Evolutionary conservation across 2,329 filamentous ascomycete species (phyloP), one percentile per base, ranked within the genome.

Genomic region (Parascedosporium putredinis): DNA sequence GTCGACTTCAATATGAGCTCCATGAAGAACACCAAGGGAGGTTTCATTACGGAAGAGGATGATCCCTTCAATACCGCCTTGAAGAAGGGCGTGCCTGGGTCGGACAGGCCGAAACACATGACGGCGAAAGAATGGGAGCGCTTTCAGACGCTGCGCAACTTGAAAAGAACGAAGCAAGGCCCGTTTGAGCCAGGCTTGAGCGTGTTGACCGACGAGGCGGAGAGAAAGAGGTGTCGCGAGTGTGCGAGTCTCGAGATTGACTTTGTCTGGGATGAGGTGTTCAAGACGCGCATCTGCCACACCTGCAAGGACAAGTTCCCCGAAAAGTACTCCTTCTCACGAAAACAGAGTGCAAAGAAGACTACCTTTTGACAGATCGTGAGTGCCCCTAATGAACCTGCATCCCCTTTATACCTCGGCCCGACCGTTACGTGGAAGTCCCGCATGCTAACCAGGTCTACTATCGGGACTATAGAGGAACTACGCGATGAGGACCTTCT

Each of bases 1-100:
- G 90, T 98, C 60, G 93, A 98, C 62, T 97, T 96, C 69, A 93
- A 98, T 65, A 93, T 98, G 68, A 91, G 86, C 62, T 86, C 91
- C 68, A 97, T 98, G 89, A 94, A 85, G 5, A 93, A 98, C 64
- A 97, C 91, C 1, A 96, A 96, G 62, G 93, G 93, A 54, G 93
- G 93, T 1, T 98, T 98, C 66, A 68, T 98, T 55, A 86, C 84
- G n/a, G 77, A 79, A 1, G 86, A 91, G 54, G 93, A 98, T 61
- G 93, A 98, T 65, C 93, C 93, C 1, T 81, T 84, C 62, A 95
- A 95, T 62, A 84, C 84, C 56, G 87, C 84, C 7, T 79, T 83
- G 58, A 68, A 55, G 64, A 75, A 48, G 67, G 55, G 57, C 14
- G 62, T 53, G 29, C 62, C 59, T 50, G 53, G 55, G 22, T 62